A percentile compares a stretch with the other conserved stretches of the same genome.
phyloP scores from a whole-genome alignment of 441 rosid species.

The Mallotus repandus region DNA sequence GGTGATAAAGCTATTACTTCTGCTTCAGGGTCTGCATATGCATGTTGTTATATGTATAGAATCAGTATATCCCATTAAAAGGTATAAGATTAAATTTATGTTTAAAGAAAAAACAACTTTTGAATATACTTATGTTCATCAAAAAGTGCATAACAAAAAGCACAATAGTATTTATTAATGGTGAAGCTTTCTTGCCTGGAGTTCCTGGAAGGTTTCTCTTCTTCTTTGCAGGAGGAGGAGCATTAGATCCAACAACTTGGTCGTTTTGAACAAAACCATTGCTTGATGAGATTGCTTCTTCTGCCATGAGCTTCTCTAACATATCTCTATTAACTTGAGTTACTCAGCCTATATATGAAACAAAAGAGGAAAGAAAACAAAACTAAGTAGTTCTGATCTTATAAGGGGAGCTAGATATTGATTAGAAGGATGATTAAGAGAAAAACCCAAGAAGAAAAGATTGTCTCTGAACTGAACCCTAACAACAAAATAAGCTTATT shows the following conservation, averaged over 20 bases:
- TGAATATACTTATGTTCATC: conserved; percentile 12
- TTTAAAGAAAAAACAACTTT: conserved; percentile 6
- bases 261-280: conserved; percentile 35
- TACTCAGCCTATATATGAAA: neutral
- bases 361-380: neutral
- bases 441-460: conserved; percentile 30
- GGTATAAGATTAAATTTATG: neutral
- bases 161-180: neutral
- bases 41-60: neutral
- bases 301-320: conserved; percentile 39
- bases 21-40: conserved; percentile 81
- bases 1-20: conserved; percentile 94
- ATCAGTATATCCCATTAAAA: neutral
- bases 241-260: conserved; percentile 48
- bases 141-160: neutral
- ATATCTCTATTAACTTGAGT: conserved; percentile 17
- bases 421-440: conserved; percentile 27
- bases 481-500: conserved; percentile 23
- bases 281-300: conserved; percentile 38
- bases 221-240: conserved; percentile 53
- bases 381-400: neutral
- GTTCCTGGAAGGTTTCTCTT: conserved; percentile 94
- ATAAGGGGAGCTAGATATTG: neutral
- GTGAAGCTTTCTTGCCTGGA: conserved; percentile 52
- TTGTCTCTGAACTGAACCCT: conserved; percentile 32